Conservation (phyloP, 2,329 filamentous ascomycete species). For the Xylaria sp. region DNA sequence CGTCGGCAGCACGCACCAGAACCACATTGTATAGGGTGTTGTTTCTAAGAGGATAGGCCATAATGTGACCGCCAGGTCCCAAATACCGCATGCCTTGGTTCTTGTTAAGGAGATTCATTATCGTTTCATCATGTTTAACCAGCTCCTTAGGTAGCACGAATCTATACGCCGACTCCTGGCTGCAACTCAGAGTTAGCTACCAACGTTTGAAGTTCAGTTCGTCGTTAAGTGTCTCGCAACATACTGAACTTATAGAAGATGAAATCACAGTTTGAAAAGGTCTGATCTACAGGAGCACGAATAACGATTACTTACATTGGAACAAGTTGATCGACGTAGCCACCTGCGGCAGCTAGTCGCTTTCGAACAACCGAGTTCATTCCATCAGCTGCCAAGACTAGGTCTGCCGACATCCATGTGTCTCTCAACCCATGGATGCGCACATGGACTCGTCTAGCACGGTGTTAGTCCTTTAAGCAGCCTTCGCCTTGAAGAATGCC, state of each 20-base stretch:
- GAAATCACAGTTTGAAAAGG: neutral
- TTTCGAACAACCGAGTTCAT: conserved; percentile 61
- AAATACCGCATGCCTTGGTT: conserved; percentile 65
- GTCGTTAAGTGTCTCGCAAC: neutral
- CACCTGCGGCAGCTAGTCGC: conserved; percentile 53
- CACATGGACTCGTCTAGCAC: conserved; percentile 41
- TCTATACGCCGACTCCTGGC: conserved; percentile 63
- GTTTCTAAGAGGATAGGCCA: conserved; percentile 71
- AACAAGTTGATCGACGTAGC: conserved; percentile 53
- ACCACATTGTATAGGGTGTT: conserved; percentile 75
- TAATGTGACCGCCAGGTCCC: conserved; percentile 47
- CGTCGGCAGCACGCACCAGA: conserved; percentile 69
- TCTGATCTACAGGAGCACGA: neutral
- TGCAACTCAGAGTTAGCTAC: neutral
- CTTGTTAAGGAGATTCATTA: conserved; percentile 64
- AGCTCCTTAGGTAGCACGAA: conserved; percentile 61
- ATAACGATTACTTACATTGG: conserved; percentile 51
- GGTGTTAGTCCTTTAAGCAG: conserved; percentile 6
- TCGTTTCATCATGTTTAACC: conserved; percentile 59
- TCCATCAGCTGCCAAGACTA: conserved; percentile 64
- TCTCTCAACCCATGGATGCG: conserved; percentile 24
- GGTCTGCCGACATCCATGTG: conserved; percentile 55
- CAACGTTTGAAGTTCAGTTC: neutral
- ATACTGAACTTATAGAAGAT: neutral
- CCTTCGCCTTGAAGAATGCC: neutral